Percentiles rank a stretch among this genome's conserved stretches.
These are phyloP conservation scores for Panaeolus cyanescens DNA, from an alignment of 768 basidiomycete genomes.

Conservation along the genomic window DNA sequence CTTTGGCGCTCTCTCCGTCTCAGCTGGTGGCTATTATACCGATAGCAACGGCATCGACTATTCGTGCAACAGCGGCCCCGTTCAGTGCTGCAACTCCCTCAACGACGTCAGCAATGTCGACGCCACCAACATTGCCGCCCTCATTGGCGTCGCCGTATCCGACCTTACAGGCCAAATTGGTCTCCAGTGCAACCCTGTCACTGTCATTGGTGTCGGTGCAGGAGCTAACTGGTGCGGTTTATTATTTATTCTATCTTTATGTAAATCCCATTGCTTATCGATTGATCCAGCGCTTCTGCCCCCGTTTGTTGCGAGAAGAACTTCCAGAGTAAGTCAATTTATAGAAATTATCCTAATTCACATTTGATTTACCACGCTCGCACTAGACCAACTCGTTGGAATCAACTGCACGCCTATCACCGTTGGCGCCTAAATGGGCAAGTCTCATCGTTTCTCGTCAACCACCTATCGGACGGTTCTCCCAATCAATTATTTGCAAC, in stretches of 20 bases:
- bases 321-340: constrained; percentile 6
- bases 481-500: constrained; percentile 43
- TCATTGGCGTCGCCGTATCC: constrained; percentile 14
- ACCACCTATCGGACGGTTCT: too few relatives aligned
- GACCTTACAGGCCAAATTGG: constrained; percentile 15
- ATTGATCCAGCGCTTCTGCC: constrained; percentile 1
- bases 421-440: constrained; percentile 5
- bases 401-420: constrained; percentile 9
- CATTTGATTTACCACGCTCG: too few relatives aligned
- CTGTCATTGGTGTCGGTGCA: constrained; percentile 16
- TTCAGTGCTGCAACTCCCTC: too few relatives aligned
- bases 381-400: constrained; percentile 8
- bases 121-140: too few relatives aligned
- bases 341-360: background rate
- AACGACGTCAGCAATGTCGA: too few relatives aligned
- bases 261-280: background rate
- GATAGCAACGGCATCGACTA: constrained; percentile 21
- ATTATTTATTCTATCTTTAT: background rate
- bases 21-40: background rate
- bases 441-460: background rate
- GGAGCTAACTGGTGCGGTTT: constrained; percentile 14
- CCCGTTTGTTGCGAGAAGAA: constrained; percentile 14
- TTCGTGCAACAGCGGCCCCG: too few relatives aligned
- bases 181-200: constrained; percentile 19
- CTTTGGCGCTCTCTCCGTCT: constrained; percentile 12